phyloP scores from a whole-genome alignment of 352 stramenopile species.

The Globisporangium paroecandrum region DNA sequence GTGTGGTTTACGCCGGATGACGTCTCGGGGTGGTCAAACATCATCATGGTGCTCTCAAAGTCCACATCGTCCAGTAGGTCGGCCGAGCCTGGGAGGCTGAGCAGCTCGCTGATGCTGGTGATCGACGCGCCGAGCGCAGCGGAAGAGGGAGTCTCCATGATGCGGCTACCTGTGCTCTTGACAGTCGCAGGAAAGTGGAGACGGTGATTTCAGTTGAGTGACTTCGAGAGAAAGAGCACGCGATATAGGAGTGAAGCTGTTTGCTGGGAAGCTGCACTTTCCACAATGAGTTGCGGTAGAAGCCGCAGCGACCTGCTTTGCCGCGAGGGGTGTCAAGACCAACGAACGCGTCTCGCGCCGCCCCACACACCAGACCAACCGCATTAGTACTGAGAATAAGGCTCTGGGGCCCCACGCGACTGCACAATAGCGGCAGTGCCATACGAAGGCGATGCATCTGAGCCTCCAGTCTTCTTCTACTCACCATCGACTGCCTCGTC shows the following conservation, averaged over 20 bases:
- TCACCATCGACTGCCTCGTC: too few relatives aligned
- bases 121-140: background rate
- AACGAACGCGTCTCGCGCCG: too few relatives aligned
- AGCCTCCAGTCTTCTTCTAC: too few relatives aligned
- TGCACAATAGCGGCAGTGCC: too few relatives aligned
- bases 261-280: background rate
- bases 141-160: constrained; percentile 8
- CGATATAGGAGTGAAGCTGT: background rate
- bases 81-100: constrained; percentile 39
- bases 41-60: constrained; percentile 65
- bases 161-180: background rate
- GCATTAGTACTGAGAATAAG: too few relatives aligned
- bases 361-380: too few relatives aligned
- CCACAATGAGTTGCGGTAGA: constrained; percentile 1
- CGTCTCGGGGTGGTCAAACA: constrained; percentile 36
- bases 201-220: too few relatives aligned
- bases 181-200: too few relatives aligned
- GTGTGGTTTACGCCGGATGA: background rate
- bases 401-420: too few relatives aligned
- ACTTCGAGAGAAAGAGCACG: too few relatives aligned
- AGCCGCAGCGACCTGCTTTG: background rate
- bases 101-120: constrained; percentile 37
- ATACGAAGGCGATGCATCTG: too few relatives aligned
- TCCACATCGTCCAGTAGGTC: constrained; percentile 60
- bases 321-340: too few relatives aligned